A percentile compares a stretch with the other conserved stretches of the same genome.
phyloP scores from a whole-genome alignment of 495 filamentous ascomycete species.

The Platismatia glauca region DNA sequence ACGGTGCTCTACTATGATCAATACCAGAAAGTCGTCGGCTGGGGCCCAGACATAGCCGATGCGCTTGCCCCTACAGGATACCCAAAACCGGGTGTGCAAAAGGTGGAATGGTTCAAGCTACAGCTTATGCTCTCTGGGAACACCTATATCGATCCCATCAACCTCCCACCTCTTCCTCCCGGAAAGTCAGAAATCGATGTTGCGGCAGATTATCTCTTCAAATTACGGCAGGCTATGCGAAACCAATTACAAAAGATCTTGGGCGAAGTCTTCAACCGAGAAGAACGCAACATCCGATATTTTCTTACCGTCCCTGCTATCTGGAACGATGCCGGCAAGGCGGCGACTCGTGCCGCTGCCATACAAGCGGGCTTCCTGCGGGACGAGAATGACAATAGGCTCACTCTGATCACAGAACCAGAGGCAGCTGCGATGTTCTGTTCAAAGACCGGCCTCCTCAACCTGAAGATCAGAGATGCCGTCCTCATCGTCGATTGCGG shows the following conservation, averaged over 20 bases:
- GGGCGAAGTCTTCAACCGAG: conserved; percentile 67
- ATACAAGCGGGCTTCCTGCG: conserved; percentile 70
- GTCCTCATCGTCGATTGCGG: conserved; percentile 74
- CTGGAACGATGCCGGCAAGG: conserved; percentile 76
- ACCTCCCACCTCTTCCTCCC: conserved; percentile 65
- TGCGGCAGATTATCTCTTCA: conserved; percentile 72
- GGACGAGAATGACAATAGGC: conserved; percentile 66
- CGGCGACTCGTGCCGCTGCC: conserved; percentile 64
- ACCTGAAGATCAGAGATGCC: conserved; percentile 67
- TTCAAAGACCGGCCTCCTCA: conserved; percentile 66
- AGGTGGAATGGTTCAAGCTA: conserved; percentile 79
- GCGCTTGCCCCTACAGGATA: conserved; percentile 71
- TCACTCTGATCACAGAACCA: conserved; percentile 68
- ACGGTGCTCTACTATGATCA: conserved; percentile 77
- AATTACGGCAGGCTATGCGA: conserved; percentile 68
- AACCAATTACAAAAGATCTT: conserved; percentile 67
- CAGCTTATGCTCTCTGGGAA: conserved; percentile 75
- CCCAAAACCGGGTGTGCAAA: conserved; percentile 70
- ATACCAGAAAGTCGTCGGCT: conserved; percentile 73
- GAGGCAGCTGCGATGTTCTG: conserved; percentile 75
- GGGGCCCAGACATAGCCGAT: conserved; percentile 74
- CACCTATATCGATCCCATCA: conserved; percentile 76
- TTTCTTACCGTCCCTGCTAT: conserved; percentile 71
- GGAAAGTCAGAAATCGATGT: conserved; percentile 77
- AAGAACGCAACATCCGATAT: conserved; percentile 71